Evolutionary conservation across 2,329 filamentous ascomycete species (phyloP), one percentile per base, ranked within the genome.

Genomic region (Hypoxylon sp.): DNA sequence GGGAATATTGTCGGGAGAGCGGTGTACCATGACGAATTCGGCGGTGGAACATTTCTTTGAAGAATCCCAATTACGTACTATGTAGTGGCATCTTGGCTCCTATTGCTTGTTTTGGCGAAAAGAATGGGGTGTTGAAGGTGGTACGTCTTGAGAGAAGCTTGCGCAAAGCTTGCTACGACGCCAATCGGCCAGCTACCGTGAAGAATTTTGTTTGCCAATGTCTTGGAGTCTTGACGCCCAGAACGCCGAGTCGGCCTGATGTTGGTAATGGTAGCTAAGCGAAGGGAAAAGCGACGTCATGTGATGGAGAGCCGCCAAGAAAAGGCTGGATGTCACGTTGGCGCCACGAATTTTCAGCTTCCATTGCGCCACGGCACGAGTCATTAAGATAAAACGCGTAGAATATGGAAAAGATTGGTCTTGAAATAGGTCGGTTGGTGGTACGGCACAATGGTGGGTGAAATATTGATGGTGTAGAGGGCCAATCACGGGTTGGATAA

Each of bases 241-340:
- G 70, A 72, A 67, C 20, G 70, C 70, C 72, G 70, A 73, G 68
- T 69, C 42, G 54, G 48, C 30, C 22, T 50, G 35, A 55, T 3
- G 27, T 55, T 42, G 22, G n/a, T 55, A 30, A 14, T 55, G 35
- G 53, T 7, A 33, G 31, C 48, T 60, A 69, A 64, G 71, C 61
- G 66, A 71, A 55, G 48, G 48, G 40, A 51, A 48, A 69, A 59
- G 68, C 70, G 67, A 72, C 71, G 73, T 74, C 71, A 75, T 72
- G 63, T 63, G 67, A 71, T 72, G 69, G 56, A 74, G 70, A 73
- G 69, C 70, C 70, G 74, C 74, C 74, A 75, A 75, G 74, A 66
- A 50, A 66, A 50, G 67, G 55, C 69, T 61, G 64, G 63, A 65
- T 67, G 64, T 68, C 60, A 72, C 62, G 62, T 69, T 66, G 50